A percentile compares a stretch with the other conserved stretches of the same genome.
Evolutionary conservation across 108 stramenopile genomes (phyloP).

Genomic region (Mayamaea pseudoterrestris): DNA sequence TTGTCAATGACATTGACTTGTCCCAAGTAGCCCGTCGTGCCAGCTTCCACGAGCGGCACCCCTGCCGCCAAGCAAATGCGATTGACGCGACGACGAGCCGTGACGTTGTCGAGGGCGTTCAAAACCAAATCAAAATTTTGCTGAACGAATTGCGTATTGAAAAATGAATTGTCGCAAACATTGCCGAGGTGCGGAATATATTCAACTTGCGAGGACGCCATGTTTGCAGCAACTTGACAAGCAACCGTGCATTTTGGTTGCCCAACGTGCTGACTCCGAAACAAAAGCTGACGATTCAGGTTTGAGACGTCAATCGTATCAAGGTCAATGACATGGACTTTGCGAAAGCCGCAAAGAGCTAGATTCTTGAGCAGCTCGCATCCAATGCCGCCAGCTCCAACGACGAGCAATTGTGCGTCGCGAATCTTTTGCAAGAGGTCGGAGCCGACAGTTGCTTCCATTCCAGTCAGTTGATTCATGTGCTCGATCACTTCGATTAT

Average conservation of each 20-base stretch:
- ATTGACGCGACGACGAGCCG: constrained; percentile 95
- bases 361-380: constrained; percentile 97
- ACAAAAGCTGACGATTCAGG: constrained; percentile 94
- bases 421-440: constrained; percentile 4
- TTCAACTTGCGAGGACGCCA: constrained; percentile 24
- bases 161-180: constrained; percentile 86
- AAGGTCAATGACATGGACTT: constrained; percentile 92
- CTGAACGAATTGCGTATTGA: constrained; percentile 79
- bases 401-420: constrained; percentile 14
- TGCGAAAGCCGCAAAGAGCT: constrained; percentile 80
- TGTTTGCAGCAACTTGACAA: constrained; percentile 48
- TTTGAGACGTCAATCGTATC: constrained; percentile 99
- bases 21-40: constrained; percentile 96
- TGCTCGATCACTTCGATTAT: neutral
- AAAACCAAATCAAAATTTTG: constrained; percentile 85
- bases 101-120: constrained; percentile 96
- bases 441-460: constrained; percentile 1
- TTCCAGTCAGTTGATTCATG: neutral
- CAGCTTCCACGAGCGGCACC: constrained; percentile 92
- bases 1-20: constrained; percentile 92
- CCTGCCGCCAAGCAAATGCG: constrained; percentile 91
- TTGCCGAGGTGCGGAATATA: constrained; percentile 87
- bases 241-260: constrained; percentile 75
- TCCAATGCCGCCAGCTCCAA: constrained; percentile 82
- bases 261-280: constrained; percentile 76